Base-by-base conservation (phyloP, 768 basidiomycete genomes). In the Neoboletus brunneissimus region DNA sequence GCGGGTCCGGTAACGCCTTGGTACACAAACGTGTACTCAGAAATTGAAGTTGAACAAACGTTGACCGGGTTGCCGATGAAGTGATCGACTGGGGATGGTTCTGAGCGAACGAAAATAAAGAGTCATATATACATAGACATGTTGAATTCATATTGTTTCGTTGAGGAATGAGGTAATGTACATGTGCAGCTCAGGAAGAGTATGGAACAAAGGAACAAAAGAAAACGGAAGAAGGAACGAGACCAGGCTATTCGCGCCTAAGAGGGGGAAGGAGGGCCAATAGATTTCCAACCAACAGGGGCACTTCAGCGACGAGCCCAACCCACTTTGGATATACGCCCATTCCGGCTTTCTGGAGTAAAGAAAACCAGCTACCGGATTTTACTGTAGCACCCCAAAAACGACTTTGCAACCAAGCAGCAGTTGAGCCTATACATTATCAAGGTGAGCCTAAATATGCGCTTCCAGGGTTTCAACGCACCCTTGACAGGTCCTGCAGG, bases 201-300 rank as follows among this genome's bases (percentile, higher is more conserved):
- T 18, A 48, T 3, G 2, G 4, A 10, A 22, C n/a, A 1, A 11
- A 22, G 32, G 3, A 9, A 22, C 20, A 15, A 43, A 37, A n/a
- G n/a, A n/a, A 25, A 18, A 12, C 29, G 11, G 10, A 9, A 15
- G 12, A 25, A n/a, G 23, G 10, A 10, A 15, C 16, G 9, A 7
- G 4, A 53, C 23, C 11, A 31, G 20, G 9, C 22, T 25, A 56
- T 56, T 16, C n/a, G 5, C 20, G 54, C 1, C 27, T 11, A 5
- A 27, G 25, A 37, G n/a, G 22, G 9, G 47, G 31, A 40, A 55
- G 5, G 16, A 53, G n/a, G 5, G 12, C 31, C 44, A 50, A 35
- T 11, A 59, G 1, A 31, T 44, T 23, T 3, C 35, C 54, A 2
- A 42, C 1, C 20, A 45, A 5, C 5, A 40, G 83, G 37, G 37